Percentiles rank a stretch among this genome's conserved stretches.
Conservation (phyloP, 768 basidiomycete species). For the Trametes cingulata region DNA sequence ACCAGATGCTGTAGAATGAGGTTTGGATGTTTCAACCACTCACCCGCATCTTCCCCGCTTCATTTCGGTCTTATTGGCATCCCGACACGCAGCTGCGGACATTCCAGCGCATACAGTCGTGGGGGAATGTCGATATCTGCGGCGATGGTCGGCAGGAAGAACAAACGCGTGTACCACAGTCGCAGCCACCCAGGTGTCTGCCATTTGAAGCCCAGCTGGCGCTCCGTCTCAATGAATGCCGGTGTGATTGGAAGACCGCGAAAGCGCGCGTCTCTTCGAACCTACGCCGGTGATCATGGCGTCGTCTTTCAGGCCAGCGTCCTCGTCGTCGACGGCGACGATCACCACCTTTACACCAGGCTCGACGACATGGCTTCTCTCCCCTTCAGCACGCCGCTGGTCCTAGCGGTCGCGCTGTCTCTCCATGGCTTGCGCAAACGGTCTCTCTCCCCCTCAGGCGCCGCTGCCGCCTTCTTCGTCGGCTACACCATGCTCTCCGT, state of each 20-base stretch:
- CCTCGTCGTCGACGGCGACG: not conserved
- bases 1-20: no score
- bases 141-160: no score
- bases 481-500: slow-evolving; percentile 74
- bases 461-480: slow-evolving; percentile 71
- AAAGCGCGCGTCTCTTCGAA: not conserved
- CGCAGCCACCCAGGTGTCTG: no score
- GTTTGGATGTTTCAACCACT: no score
- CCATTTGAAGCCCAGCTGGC: not conserved
- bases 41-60: no score
- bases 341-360: not conserved
- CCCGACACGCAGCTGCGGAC: no score
- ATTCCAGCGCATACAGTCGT: no score
- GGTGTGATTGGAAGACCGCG: not conserved
- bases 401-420: slow-evolving; percentile 55
- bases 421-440: slow-evolving; percentile 70
- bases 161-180: no score
- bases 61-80: no score
- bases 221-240: not conserved
- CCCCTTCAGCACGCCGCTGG: slow-evolving; percentile 29
- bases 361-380: slow-evolving; percentile 22
- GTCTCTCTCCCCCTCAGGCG: slow-evolving; percentile 78
- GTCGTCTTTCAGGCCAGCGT: not conserved
- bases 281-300: not conserved
- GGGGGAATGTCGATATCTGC: no score